Percentiles rank a stretch among this genome's conserved stretches.
phyloP scores from a whole-genome alignment of 2,329 filamentous ascomycete species.

The Cladosporium sp. region DNA sequence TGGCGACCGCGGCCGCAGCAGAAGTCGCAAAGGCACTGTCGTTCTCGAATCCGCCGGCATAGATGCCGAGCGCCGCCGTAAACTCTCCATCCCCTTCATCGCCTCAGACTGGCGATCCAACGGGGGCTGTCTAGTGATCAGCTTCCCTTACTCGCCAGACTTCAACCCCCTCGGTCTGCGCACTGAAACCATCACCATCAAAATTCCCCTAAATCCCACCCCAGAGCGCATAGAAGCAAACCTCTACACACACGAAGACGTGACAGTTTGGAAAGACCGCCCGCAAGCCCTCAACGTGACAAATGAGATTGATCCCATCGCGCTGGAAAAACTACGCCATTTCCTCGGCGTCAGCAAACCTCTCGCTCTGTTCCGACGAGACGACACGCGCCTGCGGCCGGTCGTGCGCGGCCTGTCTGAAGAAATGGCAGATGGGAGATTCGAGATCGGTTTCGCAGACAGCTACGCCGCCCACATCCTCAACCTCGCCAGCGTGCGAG shows the following conservation, averaged over 20 bases:
- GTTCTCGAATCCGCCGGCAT: slow-evolving; percentile 5
- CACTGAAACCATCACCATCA: slow-evolving; percentile 54
- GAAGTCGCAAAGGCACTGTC: slow-evolving; percentile 8
- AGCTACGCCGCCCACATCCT: slow-evolving; percentile 67
- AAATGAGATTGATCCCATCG: slow-evolving; percentile 45
- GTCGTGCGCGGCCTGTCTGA: slow-evolving; percentile 59
- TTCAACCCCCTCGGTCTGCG: slow-evolving; percentile 18
- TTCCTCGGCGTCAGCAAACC: slow-evolving; percentile 65
- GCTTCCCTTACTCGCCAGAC: slow-evolving; percentile 54
- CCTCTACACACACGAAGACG: slow-evolving; percentile 56
- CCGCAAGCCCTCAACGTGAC: slow-evolving; percentile 46
- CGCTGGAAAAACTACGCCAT: slow-evolving; percentile 58
- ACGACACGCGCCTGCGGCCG: slow-evolving; percentile 50
- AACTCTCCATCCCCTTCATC: slow-evolving; percentile 1
- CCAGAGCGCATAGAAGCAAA: slow-evolving; percentile 53
- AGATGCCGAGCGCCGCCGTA: slow-evolving; percentile 3
- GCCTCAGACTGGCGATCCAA: slow-evolving; percentile 44
- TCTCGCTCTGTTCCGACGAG: slow-evolving; percentile 65
- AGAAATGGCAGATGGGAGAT: slow-evolving; percentile 56
- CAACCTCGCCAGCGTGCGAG: slow-evolving; percentile 60
- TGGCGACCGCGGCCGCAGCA: neutral
- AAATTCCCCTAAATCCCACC: slow-evolving; percentile 62
- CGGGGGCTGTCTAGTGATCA: slow-evolving; percentile 60
- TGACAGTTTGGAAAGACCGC: slow-evolving; percentile 63
- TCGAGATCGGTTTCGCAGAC: slow-evolving; percentile 65